A percentile compares a stretch with the other conserved stretches of the same genome.
Evolutionary conservation across 768 basidiomycete genomes (phyloP).

Genomic region (Royoungia palumana): DNA sequence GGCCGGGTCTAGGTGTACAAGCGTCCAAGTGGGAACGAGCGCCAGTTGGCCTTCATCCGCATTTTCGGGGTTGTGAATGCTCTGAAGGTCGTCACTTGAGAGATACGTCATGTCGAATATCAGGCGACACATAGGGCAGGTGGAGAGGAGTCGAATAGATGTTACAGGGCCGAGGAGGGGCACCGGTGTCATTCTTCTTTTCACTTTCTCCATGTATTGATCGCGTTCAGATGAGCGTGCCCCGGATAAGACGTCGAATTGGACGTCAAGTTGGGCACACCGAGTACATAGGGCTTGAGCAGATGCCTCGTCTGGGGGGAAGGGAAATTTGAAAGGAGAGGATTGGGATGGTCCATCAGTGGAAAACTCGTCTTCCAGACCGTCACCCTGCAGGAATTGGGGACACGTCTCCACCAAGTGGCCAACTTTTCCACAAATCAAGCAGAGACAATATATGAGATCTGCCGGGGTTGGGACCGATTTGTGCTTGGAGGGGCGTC

Average conservation of each 20-base stretch:
- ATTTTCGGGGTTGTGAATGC: neutral
- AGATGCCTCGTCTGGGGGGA: neutral
- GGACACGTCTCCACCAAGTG: too few species aligned
- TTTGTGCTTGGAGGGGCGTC: too few species aligned
- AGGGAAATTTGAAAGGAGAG: too few species aligned
- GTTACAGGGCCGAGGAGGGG: slow-evolving; percentile 1
- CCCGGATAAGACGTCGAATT: neutral
- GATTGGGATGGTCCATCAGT: too few species aligned
- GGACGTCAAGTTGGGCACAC: neutral
- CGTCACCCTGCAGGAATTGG: too few species aligned
- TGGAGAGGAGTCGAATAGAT: slow-evolving; percentile 6
- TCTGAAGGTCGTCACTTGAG: neutral
- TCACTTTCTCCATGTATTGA: neutral
- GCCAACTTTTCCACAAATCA: too few species aligned
- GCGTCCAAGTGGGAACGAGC: slow-evolving; percentile 1
- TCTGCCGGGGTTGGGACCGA: too few species aligned
- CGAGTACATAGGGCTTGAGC: neutral
- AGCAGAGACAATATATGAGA: too few species aligned
- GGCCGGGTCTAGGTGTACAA: neutral
- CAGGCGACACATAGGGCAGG: slow-evolving; percentile 11
- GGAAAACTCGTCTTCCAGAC: too few species aligned
- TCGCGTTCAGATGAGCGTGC: neutral
- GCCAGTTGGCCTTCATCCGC: neutral
- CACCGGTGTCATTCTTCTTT: slow-evolving; percentile 1
- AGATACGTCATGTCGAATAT: slow-evolving; percentile 9